A percentile compares a stretch with the other conserved stretches of the same genome.
Evolutionary conservation across 768 basidiomycete genomes (phyloP).

Genomic region (Rhizopogon roseolus): DNA sequence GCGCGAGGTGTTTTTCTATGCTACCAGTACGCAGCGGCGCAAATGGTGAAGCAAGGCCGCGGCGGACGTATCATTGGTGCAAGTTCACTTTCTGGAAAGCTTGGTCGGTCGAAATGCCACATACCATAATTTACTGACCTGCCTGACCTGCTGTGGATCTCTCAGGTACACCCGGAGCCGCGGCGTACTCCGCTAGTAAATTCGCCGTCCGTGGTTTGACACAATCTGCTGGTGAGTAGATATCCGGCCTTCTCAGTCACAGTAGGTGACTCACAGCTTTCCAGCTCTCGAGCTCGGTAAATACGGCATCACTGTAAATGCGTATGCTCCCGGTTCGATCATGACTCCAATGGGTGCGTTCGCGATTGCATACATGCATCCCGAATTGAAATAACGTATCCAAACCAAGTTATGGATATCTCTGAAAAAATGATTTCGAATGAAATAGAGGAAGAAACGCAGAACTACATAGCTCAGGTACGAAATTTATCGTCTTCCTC

Average conservation of each 20-base stretch:
- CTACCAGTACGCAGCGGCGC: conserved; percentile 57
- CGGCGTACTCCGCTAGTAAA: conserved; percentile 12
- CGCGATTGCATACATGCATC: not conserved
- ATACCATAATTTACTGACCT: not conserved
- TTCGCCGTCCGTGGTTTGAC: conserved; percentile 7
- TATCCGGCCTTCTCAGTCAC: not conserved
- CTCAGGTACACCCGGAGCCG: not conserved
- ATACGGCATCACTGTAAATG: conserved; percentile 26
- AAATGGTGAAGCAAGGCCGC: conserved; percentile 51
- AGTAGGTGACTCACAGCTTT: not conserved
- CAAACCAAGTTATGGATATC: not conserved
- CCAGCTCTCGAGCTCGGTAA: conserved; percentile 15
- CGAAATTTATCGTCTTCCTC: not conserved
- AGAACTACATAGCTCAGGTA: not conserved
- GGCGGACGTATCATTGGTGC: conserved; percentile 56
- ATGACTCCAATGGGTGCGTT: conserved; percentile 13
- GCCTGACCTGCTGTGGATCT: not conserved
- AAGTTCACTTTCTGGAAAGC: conserved; percentile 9
- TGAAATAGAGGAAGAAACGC: not conserved
- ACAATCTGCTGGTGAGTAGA: conserved; percentile 11
- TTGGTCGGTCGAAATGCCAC: not conserved
- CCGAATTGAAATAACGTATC: not conserved
- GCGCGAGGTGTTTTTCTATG: conserved; percentile 55
- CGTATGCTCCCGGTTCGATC: conserved; percentile 28
- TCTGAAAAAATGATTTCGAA: not conserved